Evolutionary conservation across 2,329 filamentous ascomycete genomes (phyloP).

Genomic region (Ceratocystis cubensis): DNA sequence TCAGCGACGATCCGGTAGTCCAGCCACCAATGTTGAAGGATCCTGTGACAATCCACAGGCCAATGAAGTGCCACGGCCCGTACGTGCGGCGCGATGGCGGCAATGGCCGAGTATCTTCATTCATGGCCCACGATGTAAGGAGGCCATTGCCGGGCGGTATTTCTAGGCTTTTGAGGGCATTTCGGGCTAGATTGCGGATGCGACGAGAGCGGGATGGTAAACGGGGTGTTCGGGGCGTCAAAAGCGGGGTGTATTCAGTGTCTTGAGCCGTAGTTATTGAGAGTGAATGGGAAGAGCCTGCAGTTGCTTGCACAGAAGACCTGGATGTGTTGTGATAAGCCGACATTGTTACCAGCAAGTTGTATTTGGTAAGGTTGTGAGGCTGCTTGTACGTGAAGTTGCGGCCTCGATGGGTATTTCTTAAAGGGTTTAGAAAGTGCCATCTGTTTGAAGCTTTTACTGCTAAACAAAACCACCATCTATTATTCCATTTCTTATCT

Average conservation of each 20-base stretch:
- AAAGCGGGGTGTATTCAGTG: background rate
- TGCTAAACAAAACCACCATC: background rate
- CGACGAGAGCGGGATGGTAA: background rate
- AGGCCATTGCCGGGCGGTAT: slow-evolving; percentile 6
- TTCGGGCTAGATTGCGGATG: background rate
- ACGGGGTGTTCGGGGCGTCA: background rate
- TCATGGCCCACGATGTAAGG: slow-evolving; percentile 20
- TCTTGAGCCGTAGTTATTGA: background rate
- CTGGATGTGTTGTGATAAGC: background rate
- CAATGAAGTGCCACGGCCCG: slow-evolving; percentile 28
- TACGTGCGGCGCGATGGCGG: slow-evolving; percentile 27
- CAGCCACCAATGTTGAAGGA: slow-evolving; percentile 29
- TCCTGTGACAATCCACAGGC: slow-evolving; percentile 28
- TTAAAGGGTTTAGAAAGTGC: no score
- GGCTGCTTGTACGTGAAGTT: no score
- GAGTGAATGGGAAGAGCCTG: background rate
- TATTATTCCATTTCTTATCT: background rate
- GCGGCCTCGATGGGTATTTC: no score
- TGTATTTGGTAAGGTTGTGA: no score
- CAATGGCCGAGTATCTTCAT: slow-evolving; percentile 27
- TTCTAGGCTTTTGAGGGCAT: background rate
- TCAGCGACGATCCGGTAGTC: slow-evolving; percentile 30
- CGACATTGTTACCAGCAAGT: background rate
- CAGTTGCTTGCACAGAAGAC: background rate
- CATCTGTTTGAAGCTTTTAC: no score